phyloP scores from a whole-genome alignment of 352 stramenopile genomes.

The Pythium chondricola region DNA sequence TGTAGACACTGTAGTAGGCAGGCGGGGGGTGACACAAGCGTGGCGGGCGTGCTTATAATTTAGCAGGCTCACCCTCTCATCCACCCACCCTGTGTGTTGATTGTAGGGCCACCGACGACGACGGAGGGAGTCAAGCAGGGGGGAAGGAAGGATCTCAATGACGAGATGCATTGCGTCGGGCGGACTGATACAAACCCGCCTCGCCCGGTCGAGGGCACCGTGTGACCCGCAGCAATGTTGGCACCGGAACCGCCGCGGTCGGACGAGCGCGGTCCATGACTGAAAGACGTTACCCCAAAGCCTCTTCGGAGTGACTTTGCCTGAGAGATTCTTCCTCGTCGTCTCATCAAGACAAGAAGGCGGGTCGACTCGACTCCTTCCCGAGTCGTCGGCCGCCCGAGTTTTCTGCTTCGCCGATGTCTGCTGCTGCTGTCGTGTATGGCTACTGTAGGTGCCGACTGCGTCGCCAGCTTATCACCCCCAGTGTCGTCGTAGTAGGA shows the following conservation, averaged over 20 bases:
- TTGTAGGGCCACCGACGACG: not conserved
- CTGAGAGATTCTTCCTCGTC: slow-evolving; percentile 45
- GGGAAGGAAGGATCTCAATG: slow-evolving; percentile 46
- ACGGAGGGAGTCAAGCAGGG: not conserved
- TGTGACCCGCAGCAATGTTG: slow-evolving; percentile 74
- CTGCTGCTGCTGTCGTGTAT: too few species aligned
- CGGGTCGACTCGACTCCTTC: not conserved
- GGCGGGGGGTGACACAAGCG: too few species aligned
- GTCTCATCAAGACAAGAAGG: not conserved
- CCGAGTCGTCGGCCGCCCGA: too few species aligned
- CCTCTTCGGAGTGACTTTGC: slow-evolving; percentile 27
- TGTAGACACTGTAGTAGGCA: too few species aligned
- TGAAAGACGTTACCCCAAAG: slow-evolving; percentile 66
- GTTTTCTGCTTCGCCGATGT: too few species aligned
- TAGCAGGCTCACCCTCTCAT: too few species aligned
- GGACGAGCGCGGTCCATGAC: slow-evolving; percentile 42
- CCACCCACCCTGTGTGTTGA: too few species aligned
- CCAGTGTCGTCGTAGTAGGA: too few species aligned
- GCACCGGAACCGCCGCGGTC: slow-evolving; percentile 20
- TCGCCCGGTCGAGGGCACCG: slow-evolving; percentile 13
- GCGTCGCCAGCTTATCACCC: too few species aligned
- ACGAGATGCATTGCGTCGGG: slow-evolving; percentile 83
- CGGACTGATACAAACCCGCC: slow-evolving; percentile 75
- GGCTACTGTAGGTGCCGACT: too few species aligned
- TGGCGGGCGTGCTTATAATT: too few species aligned